Evolutionary conservation across 2,329 filamentous ascomycete species (phyloP), one percentile per base, ranked within the genome.

Genomic region (Epichloe uncinata): DNA sequence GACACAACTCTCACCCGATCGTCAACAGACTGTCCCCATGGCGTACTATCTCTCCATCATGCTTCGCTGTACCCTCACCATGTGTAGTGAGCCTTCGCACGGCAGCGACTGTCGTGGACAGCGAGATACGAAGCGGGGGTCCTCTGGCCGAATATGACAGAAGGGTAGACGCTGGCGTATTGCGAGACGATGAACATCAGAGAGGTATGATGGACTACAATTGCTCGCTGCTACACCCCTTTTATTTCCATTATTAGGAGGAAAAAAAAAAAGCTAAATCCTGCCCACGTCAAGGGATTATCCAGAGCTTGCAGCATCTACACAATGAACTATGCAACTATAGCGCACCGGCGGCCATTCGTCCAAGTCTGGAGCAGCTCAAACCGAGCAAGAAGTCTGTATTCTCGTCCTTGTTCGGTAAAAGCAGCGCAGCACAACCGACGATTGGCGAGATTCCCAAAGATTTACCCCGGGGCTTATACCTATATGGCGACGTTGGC

Each of bases 401-500:
- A 11, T 73, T 84, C 46, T 73, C 74, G 22, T 80, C 79, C 3
- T 69, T 85, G 48, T 85, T 89, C 57, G 75, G 81, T 12, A 65
- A 69, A 12, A 67, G 67, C 58, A 52, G 65, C 58, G 57, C 68
- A 58, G 50, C 62, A 50, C 55, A 66, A 59, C 50, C 65, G 51
- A 54, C 66, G 57, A 68, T 74, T 15, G 67, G 69, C 47, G 66
- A 69, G 5, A 85, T 94, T 20, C 82, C 88, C 1, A 67, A 75
- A n/a, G 75, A 84, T 55, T 73, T 96, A 1, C 93, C 93, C 0
- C 85, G 87, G 56, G 93, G 93, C 0, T 69, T 98, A 34, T 98
- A 98, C 67, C 84, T 98, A 66, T 96, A 87, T 61, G 93, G 93
- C 52, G 93, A 98, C 64, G 93, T 98, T 2, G 93, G 93, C 40